A percentile compares a stretch with the other conserved stretches of the same genome.
Conservation (phyloP, 225 moss, liverwort and hornwort species). For the Sphagnum contortum region DNA sequence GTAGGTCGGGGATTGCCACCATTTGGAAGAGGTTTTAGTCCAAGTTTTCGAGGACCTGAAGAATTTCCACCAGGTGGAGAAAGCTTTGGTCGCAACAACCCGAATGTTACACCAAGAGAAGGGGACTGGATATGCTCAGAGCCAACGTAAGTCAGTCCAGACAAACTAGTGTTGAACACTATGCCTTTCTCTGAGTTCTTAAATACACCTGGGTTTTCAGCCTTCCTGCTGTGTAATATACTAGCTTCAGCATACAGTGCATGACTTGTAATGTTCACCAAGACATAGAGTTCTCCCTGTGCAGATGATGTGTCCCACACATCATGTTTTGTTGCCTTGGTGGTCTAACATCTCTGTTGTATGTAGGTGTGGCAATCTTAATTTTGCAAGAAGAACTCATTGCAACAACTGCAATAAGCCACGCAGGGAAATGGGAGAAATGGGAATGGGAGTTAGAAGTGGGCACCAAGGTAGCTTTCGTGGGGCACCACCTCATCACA, state of each 20-base stretch:
- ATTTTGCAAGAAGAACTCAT: conserved; percentile 93
- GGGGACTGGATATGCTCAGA: conserved; percentile 99
- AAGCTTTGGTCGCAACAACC: conserved; percentile 96
- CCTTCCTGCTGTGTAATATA: too few species aligned
- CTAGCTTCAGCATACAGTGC: too few species aligned
- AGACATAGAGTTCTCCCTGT: too few species aligned
- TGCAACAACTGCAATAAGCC: conserved; percentile 99
- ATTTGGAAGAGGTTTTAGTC: conserved; percentile 71
- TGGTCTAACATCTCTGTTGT: too few species aligned
- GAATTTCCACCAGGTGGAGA: conserved; percentile 91
- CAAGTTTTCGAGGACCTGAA: conserved; percentile 49
- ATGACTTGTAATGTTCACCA: too few species aligned
- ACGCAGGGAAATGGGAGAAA: conserved; percentile 76
- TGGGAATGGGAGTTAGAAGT: conserved; percentile 57
- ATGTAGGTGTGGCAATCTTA: conserved; percentile 87
- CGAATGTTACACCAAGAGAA: conserved; percentile 96
- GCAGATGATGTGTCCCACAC: too few species aligned
- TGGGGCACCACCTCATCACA: conserved; percentile 65
- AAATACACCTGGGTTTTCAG: too few species aligned
- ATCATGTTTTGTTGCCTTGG: too few species aligned
- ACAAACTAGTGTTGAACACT: too few species aligned
- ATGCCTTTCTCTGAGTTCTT: too few species aligned
- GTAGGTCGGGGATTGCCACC: conserved; percentile 69
- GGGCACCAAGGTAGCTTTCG: conserved; percentile 66
- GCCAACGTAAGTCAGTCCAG: conserved; percentile 59